Evolutionary conservation across 2,329 filamentous ascomycete species (phyloP), one percentile per base, ranked within the genome.

Genomic region (Cercospora zeae-maydis): DNA sequence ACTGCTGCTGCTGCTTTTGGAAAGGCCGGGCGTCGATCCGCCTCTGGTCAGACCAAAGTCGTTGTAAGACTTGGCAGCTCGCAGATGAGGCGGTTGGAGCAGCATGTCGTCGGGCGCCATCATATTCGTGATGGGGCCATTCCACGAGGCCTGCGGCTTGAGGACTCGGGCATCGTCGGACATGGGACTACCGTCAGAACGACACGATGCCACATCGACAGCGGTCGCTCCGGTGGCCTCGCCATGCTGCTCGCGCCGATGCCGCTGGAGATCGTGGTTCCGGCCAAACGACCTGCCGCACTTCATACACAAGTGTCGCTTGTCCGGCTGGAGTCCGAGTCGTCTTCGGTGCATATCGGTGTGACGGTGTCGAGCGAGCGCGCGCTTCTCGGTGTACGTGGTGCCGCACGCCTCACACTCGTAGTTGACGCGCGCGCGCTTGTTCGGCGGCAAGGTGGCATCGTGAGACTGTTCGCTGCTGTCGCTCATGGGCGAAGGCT

Each of bases 361-460:
- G 47, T 72, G 69, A 42, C 66, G 64, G 57, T 72, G 70, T 31
- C 70, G 65, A 9, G 69, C 69, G 21, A 71, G 61, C 0, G 70
- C 69, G 24, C 70, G 64, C 57, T 70, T 71, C 61, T 70, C 68
- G 5, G 70, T 72, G 54, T 71, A 72, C 2, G 63, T 64, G 13
- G 62, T 64, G 4, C 62, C 62, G 24, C 62, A 64, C n/a, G 52
- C 62, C 37, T 54, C 58, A 47, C 62, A 64, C 37, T 64, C 62
- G 45, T 64, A 64, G 58, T 61, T 53, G 58, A 61, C 31, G 45
- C 62, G 62, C 30, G 62, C 45, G 5, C 62, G 58, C 42, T 64
- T 64, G 39, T 61, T 47, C 19, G 62, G 62, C 14, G 62, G 62
- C 42, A 58, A 58, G 10, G 24, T 56, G 42, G 39, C 53, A 47